phyloP scores from a whole-genome alignment of 192 early-diverging fungal species.

The Pecoramyces ruminantium region DNA sequence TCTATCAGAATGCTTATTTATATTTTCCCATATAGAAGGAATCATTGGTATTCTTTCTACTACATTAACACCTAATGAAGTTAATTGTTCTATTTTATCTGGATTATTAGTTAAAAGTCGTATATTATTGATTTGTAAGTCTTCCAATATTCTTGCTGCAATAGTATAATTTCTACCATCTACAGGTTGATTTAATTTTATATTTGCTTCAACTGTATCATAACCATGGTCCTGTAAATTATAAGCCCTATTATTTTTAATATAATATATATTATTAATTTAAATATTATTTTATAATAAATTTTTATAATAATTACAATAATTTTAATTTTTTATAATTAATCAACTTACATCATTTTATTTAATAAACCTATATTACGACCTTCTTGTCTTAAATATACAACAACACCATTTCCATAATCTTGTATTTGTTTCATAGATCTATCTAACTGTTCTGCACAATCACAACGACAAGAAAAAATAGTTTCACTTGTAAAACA shows the following conservation, averaged over 20 bases:
- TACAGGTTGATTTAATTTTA: slow-evolving; percentile 72
- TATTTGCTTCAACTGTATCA: slow-evolving; percentile 83
- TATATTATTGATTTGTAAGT: slow-evolving; percentile 53
- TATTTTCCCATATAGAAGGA: slow-evolving; percentile 22
- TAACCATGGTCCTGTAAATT: slow-evolving; percentile 91
- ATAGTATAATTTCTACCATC: slow-evolving; percentile 89
- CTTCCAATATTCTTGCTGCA: slow-evolving; percentile 71
- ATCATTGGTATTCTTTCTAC: slow-evolving; percentile 77
- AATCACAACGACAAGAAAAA: slow-evolving; percentile 80
- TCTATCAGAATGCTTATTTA: neutral
- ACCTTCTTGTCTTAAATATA: slow-evolving; percentile 92
- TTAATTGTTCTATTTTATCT: slow-evolving; percentile 73
- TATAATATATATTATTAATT: too few species aligned
- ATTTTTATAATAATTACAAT: too few species aligned
- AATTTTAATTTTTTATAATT: too few species aligned
- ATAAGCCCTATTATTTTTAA: slow-evolving; percentile 78
- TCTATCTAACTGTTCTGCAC: slow-evolving; percentile 82
- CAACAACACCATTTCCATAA: slow-evolving; percentile 76
- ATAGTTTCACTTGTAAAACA: slow-evolving; percentile 96
- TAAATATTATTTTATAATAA: too few species aligned
- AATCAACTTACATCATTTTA: slow-evolving; percentile 56
- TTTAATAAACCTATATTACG: slow-evolving; percentile 85
- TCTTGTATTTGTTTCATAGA: slow-evolving; percentile 74
- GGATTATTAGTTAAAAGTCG: slow-evolving; percentile 90
- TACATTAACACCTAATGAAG: slow-evolving; percentile 51